phyloP scores from a whole-genome alignment of 2,329 filamentous ascomycete species.

The Huntiella omanensis region DNA sequence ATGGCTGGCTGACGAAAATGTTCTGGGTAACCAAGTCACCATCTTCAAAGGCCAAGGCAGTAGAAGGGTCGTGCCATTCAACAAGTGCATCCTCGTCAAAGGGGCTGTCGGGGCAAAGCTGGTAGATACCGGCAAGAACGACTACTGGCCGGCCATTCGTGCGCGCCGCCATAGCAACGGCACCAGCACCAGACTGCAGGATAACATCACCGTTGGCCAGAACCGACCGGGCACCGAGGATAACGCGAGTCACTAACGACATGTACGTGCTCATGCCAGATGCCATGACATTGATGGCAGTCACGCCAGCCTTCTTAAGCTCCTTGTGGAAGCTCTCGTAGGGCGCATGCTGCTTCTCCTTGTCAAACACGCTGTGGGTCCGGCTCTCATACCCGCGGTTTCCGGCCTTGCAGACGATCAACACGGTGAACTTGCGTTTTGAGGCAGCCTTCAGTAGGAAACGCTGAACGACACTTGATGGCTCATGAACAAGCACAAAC shows the following conservation, averaged over 20 bases:
- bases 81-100: slow-evolving; percentile 67
- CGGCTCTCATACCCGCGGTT: slow-evolving; percentile 16
- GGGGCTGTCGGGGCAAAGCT: slow-evolving; percentile 76
- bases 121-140: slow-evolving; percentile 80
- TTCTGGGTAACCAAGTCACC: slow-evolving; percentile 61
- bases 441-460: slow-evolving; percentile 75
- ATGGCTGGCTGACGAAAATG: slow-evolving; percentile 51
- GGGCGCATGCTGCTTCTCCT: slow-evolving; percentile 15
- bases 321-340: slow-evolving; percentile 52
- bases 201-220: slow-evolving; percentile 76
- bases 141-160: slow-evolving; percentile 71
- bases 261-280: slow-evolving; percentile 82
- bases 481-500: slow-evolving; percentile 75
- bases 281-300: slow-evolving; percentile 68
- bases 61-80: slow-evolving; percentile 68
- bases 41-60: slow-evolving; percentile 59
- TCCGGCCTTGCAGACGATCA: slow-evolving; percentile 51
- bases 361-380: slow-evolving; percentile 15
- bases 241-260: slow-evolving; percentile 87
- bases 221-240: slow-evolving; percentile 72
- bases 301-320: slow-evolving; percentile 57
- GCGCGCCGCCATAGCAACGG: slow-evolving; percentile 70
- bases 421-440: slow-evolving; percentile 80
- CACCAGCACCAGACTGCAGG: slow-evolving; percentile 63
- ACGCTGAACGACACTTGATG: slow-evolving; percentile 69